Conservation (phyloP, 2,329 filamentous ascomycete genomes). For the Trichoderma citrinoviride region DNA sequence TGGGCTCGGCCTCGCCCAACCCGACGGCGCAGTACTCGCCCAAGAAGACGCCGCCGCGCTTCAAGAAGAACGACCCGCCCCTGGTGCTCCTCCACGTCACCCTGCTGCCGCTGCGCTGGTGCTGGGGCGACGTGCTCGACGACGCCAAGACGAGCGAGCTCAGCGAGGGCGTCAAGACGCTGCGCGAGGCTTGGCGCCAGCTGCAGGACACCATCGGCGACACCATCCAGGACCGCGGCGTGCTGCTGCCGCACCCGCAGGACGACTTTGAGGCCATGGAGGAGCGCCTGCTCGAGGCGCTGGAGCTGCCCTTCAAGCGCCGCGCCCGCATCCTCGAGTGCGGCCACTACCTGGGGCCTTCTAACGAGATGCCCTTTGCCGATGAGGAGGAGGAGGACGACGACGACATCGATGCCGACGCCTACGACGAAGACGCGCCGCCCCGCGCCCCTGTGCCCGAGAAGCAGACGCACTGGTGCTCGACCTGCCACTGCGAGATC, state of each 20-base stretch:
- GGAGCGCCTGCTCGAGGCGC: slow-evolving; percentile 70
- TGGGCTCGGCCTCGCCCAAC: slow-evolving; percentile 59
- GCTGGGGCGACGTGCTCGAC: slow-evolving; percentile 58
- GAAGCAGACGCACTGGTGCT: slow-evolving; percentile 53
- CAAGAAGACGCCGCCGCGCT: slow-evolving; percentile 57
- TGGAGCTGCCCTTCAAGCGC: slow-evolving; percentile 64
- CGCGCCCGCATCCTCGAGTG: slow-evolving; percentile 71
- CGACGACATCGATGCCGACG: slow-evolving; percentile 47
- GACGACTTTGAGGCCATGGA: slow-evolving; percentile 78
- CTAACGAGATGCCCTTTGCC: slow-evolving; percentile 46
- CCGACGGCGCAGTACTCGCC: slow-evolving; percentile 53
- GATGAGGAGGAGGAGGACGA: slow-evolving; percentile 48
- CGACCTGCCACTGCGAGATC: slow-evolving; percentile 55
- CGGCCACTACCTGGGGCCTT: slow-evolving; percentile 69
- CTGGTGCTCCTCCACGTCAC: slow-evolving; percentile 77
- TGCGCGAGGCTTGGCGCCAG: slow-evolving; percentile 63
- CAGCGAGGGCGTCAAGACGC: slow-evolving; percentile 46
- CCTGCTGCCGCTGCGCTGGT: slow-evolving; percentile 66
- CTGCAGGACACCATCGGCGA: slow-evolving; percentile 70
- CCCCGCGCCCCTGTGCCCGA: slow-evolving; percentile 27
- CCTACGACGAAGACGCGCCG: slow-evolving; percentile 34
- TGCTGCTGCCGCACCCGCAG: slow-evolving; percentile 74
- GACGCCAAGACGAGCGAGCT: slow-evolving; percentile 41
- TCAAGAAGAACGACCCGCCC: slow-evolving; percentile 59
- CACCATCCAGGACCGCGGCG: slow-evolving; percentile 68